Evolutionary conservation across 257 asterid species (phyloP), one percentile per base, ranked within the genome.

Genomic region (Solanum bulbocastanum): DNA sequence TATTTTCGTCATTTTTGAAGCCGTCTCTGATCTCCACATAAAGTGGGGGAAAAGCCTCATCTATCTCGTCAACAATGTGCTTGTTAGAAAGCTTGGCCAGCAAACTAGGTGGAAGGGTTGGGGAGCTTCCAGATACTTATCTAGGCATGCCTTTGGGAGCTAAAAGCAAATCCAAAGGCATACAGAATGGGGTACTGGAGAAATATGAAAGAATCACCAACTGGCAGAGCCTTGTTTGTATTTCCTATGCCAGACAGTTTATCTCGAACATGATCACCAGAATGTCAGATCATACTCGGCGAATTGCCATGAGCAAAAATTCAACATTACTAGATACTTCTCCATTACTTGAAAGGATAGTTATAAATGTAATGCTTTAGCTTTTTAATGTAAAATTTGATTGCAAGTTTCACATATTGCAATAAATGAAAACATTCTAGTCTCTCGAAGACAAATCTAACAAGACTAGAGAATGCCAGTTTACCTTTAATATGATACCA

Each of bases 401-500:
- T 73, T 20, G 82, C 49, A 73, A 73, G 30, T 35, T 73, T 73
- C 82, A 73, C 82, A 73, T 73, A 36, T 20, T 73, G 16, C 46
- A 73, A 18, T 73, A 35, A 35, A 73, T 73, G 9, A 86, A 69
- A 66, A 40, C 23, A 84, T 4, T 39, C 60, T 42, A 62, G 39
- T 56, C 9, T 84, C 78, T 36, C 27, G 20, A 84, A 39, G 81
- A 39, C 62, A 68, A 65, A 46, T 49, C 33, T 49, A 46, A 86
- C 44, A 32, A 73, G 88, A 46, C 88, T 30, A 86, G 20, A 52
- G 69, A 23, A n/a, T 46, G 58, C 68, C 32, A 49, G 12, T 3
- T 46, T 88, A 97, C 99, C 99, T 96, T 97, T 89, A 97, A 89
- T 69, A 97, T 90, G 91, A 97, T 88, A 84, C 99, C 99, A 90